These are phyloP conservation scores for Drosera spatulata DNA, from an alignment of 179 eudicot species.

Conservation along the genomic window DNA sequence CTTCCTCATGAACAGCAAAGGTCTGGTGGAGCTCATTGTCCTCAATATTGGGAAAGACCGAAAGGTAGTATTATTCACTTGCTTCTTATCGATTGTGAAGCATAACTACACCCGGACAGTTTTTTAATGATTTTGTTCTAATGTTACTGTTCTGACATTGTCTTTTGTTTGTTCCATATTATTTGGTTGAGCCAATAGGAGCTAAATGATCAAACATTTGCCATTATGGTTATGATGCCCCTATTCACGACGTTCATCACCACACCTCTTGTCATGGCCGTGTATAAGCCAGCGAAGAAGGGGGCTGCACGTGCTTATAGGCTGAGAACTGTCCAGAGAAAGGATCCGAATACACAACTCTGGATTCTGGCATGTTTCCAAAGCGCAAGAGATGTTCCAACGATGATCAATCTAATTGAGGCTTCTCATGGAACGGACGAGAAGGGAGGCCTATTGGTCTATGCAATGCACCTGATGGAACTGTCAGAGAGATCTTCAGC, in stretches of 20 bases:
- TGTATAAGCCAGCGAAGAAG: constrained; percentile 37
- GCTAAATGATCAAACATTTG: constrained; percentile 42
- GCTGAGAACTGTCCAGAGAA: constrained; percentile 25
- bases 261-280: constrained; percentile 31
- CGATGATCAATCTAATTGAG: constrained; percentile 29
- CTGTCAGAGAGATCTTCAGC: constrained; percentile 32
- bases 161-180: neutral
- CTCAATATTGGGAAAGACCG: constrained; percentile 84
- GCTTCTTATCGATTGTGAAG: neutral
- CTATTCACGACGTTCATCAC: constrained; percentile 43
- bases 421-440: constrained; percentile 19
- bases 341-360: constrained; percentile 22
- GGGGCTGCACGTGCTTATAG: constrained; percentile 18
- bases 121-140: no score
- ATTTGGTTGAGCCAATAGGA: constrained; percentile 46
- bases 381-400: constrained; percentile 22
- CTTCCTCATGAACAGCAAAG: constrained; percentile 17
- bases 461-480: constrained; percentile 67
- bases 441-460: constrained; percentile 14
- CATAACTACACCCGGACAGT: neutral
- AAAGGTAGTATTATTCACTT: constrained; percentile 26
- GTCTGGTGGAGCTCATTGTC: constrained; percentile 68
- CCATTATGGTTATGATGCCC: constrained; percentile 42
- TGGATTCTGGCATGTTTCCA: constrained; percentile 38
- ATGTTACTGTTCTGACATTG: neutral